Percentiles rank a stretch among this genome's conserved stretches.
These are phyloP conservation scores for Mycosphaerelloides madeirae DNA, from an alignment of 2,329 filamentous ascomycete genomes.

Conservation along the genomic window DNA sequence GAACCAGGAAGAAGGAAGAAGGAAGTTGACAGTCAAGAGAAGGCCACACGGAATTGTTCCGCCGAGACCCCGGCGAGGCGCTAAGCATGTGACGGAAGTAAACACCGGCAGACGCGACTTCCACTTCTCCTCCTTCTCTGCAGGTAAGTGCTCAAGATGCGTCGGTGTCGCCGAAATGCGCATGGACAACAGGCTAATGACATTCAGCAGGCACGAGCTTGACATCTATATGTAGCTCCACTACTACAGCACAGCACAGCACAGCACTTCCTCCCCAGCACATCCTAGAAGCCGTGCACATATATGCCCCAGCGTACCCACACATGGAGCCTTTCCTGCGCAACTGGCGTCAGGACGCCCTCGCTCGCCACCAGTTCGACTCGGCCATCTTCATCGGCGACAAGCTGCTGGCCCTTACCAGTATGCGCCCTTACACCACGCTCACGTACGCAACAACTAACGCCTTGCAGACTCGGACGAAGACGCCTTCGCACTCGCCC, in stretches of 20 bases:
- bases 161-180: constrained; percentile 5
- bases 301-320: constrained; percentile 8
- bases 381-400: constrained; percentile 96
- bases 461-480: constrained; percentile 69
- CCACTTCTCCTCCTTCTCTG: constrained; percentile 4
- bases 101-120: constrained; percentile 2
- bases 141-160: too few species aligned
- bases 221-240: neutral
- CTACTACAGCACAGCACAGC: neutral
- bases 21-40: neutral
- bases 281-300: too few species aligned
- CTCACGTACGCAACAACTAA: constrained; percentile 1
- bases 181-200: constrained; percentile 3
- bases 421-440: constrained; percentile 44
- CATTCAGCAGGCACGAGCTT: constrained; percentile 9
- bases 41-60: too few species aligned
- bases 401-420: constrained; percentile 89
- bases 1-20: constrained; percentile 1
- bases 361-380: constrained; percentile 94
- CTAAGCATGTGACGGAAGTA: constrained; percentile 6
- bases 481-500: constrained; percentile 96
- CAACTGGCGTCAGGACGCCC: constrained; percentile 89
- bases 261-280: constrained; percentile 2
- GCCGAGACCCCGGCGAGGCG: constrained; percentile 3
- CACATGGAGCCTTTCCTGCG: constrained; percentile 88